Conservation (phyloP, 1,139 yeast genomes). For the Yamadazyma blattariae region DNA sequence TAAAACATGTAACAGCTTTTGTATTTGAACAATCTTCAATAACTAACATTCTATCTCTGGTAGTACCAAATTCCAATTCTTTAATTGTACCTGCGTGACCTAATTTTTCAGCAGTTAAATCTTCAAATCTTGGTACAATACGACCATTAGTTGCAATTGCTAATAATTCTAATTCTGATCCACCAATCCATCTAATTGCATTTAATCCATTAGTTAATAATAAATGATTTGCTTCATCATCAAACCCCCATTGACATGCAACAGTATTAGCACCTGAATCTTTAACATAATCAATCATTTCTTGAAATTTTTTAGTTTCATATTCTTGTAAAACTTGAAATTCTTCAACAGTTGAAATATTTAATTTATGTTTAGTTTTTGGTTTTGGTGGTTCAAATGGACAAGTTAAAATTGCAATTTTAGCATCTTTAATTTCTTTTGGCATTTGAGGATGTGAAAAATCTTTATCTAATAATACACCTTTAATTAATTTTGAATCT, state of each 20-base stretch:
- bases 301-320: conserved; percentile 85
- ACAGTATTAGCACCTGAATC: conserved; percentile 93
- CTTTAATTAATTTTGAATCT: conserved; percentile 80
- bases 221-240: conserved; percentile 97
- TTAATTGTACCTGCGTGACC: conserved; percentile 85
- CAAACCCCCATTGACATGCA: conserved; percentile 99
- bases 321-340: conserved; percentile 85
- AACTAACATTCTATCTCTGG: conserved; percentile 93
- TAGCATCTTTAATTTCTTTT: conserved; percentile 72
- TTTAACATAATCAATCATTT: conserved; percentile 87
- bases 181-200: conserved; percentile 99
- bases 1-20: conserved; percentile 88
- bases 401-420: conserved; percentile 91
- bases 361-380: conserved; percentile 95
- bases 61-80: conserved; percentile 93
- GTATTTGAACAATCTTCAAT: conserved; percentile 88
- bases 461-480: conserved; percentile 93
- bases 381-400: conserved; percentile 99
- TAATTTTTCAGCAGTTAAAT: conserved; percentile 73
- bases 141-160: conserved; percentile 98
- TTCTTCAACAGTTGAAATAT: conserved; percentile 89
- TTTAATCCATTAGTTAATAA: conserved; percentile 84
- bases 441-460: conserved; percentile 99
- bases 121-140: conserved; percentile 96
- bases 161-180: conserved; percentile 90